A percentile compares a stretch with the other conserved stretches of the same genome.
phyloP scores from a whole-genome alignment of 192 early-diverging fungal species.

The Funneliformis mosseae region DNA sequence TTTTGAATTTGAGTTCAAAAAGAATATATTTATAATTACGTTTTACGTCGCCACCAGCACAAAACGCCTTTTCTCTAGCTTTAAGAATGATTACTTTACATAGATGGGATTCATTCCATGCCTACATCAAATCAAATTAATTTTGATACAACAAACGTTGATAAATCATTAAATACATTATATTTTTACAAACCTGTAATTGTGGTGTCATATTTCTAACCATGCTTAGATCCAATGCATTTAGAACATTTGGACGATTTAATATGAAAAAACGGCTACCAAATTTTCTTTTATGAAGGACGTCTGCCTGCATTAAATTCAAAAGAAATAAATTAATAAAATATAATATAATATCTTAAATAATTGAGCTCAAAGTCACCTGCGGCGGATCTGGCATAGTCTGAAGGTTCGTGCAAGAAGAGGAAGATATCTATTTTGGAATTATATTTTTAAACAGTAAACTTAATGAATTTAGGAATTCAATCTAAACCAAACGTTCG shows the following conservation, averaged over 20 bases:
- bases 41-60: constrained; percentile 87
- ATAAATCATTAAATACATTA: not conserved
- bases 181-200: constrained; percentile 59
- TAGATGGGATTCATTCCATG: constrained; percentile 85
- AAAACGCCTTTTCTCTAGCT: constrained; percentile 77
- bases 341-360: not conserved
- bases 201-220: constrained; percentile 77
- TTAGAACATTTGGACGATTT: constrained; percentile 79
- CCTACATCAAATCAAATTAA: constrained; percentile 45
- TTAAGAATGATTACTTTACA: constrained; percentile 89
- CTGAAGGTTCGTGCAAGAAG: not conserved
- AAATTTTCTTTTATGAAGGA: constrained; percentile 54
- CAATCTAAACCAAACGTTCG: no score
- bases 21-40: constrained; percentile 32
- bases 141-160: not conserved
- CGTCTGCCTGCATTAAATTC: constrained; percentile 41
- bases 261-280: constrained; percentile 68
- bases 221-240: constrained; percentile 88
- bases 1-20: not conserved
- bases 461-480: no score
- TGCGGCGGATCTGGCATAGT: not conserved
- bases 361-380: not conserved
- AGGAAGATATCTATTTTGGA: not conserved
- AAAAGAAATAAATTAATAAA: not conserved
- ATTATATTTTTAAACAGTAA: not conserved